Evolutionary conservation across 352 stramenopile genomes (phyloP), one percentile per base, ranked within the genome.

Genomic region (Globisporangium abappressorium): DNA sequence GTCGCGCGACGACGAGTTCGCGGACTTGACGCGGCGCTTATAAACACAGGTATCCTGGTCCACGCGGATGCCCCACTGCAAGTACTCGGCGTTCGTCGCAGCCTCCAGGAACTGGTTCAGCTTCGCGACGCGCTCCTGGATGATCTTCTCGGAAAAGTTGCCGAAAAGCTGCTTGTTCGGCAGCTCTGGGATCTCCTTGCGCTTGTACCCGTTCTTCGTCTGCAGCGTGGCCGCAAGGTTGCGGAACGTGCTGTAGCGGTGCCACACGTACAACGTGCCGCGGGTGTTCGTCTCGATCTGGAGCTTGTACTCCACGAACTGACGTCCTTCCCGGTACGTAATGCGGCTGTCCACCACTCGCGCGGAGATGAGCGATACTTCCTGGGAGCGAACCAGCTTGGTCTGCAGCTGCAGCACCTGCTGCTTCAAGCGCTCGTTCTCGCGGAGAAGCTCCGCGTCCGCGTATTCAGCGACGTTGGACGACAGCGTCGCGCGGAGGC

Each of bases 231-330:
- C 82, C 9, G 83, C 83, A 33, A 91, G 46, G 73, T 91, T 91
- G n/a, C 81, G 81, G 79, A 91, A 91, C 55, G 83, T 91, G 61
- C 79, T 89, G 79, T 91, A 91, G 15, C 83, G 83, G 64, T 91
- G 83, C 83, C 83, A 91, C 68, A 91, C 79, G 49, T 83, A 87
- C 58, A 91, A 51, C 3, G 81, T 90, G 22, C 83, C 83, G 33
- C 81, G 83, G 12, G 75, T 90, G 68, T 90, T 86, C 0, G 83
- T 90, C 71, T 91, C 81, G 64, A 91, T 89, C 28, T 59, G 54
- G 22, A 59, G 54, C 28, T 59, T 59, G 28, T 59, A 59, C 28
- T 59, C 54, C 59, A 91, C 83, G 66, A 89, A 89, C 62, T 91
- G 81, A 1, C 81, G 83, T 3, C 83, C 81, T 71, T 91, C 79